Percentiles rank a stretch among this genome's conserved stretches.
phyloP scores from a whole-genome alignment of 1,139 yeast species.

The Kurtzmaniella natalensis region DNA sequence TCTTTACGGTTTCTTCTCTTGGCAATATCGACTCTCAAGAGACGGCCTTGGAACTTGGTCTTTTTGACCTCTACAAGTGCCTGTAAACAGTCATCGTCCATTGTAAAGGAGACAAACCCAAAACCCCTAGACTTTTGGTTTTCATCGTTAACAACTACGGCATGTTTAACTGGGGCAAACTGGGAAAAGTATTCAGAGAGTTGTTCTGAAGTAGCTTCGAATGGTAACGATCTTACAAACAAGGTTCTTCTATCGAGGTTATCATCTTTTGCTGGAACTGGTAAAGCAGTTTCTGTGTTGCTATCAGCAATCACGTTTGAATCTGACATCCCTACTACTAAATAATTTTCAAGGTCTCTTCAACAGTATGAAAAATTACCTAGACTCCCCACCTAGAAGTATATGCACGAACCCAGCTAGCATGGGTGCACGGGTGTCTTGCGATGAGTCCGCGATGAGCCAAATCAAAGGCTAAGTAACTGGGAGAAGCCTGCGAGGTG shows the following conservation, averaged over 20 bases:
- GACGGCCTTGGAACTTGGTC: conserved; percentile 59
- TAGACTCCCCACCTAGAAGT: neutral
- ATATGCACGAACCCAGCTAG: neutral
- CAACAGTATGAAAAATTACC: conserved; percentile 3
- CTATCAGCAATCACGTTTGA: no score
- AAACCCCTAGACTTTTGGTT: conserved; percentile 81
- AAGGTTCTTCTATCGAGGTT: conserved; percentile 60
- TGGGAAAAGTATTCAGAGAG: conserved; percentile 82
- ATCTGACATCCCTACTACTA: no score
- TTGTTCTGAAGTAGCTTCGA: conserved; percentile 75
- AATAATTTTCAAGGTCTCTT: no score
- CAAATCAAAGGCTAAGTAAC: no score
- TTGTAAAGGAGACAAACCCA: conserved; percentile 89
- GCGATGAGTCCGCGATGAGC: neutral
- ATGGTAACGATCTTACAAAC: conserved; percentile 81
- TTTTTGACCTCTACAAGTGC: conserved; percentile 72
- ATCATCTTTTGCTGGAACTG: no score
- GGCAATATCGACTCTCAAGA: conserved; percentile 80
- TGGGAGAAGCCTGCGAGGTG: no score
- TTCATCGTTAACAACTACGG: conserved; percentile 81
- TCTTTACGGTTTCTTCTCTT: conserved; percentile 82
- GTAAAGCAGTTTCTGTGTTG: no score
- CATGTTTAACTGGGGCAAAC: conserved; percentile 92
- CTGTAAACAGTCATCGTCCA: conserved; percentile 76
- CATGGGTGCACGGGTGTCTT: neutral